These are phyloP conservation scores for Colletotrichum gigasporum DNA, from an alignment of 2,329 filamentous ascomycete genomes.

Conservation along the genomic window DNA sequence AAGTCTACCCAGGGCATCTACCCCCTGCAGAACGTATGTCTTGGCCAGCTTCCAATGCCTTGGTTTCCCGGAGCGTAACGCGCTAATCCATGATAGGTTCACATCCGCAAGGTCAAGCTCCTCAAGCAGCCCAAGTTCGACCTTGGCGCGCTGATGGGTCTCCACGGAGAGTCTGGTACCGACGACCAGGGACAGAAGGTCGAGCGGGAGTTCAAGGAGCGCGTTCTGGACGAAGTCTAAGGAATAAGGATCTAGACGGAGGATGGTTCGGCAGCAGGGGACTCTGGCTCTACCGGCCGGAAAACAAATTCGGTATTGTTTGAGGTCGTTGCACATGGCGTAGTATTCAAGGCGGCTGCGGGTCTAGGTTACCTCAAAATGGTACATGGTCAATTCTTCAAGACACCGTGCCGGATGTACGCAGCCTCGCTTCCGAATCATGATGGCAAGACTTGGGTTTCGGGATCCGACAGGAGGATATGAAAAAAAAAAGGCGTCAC, in stretches of 20 bases:
- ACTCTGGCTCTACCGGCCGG: constrained; percentile 32
- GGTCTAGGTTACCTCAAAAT: constrained; percentile 49
- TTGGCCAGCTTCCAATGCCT: not conserved
- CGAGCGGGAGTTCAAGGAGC: constrained; percentile 99
- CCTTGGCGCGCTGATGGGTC: constrained; percentile 91
- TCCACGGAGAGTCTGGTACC: constrained; percentile 96
- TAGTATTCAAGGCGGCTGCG: constrained; percentile 54
- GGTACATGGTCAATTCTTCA: constrained; percentile 34
- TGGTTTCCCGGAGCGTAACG: fast-evolving
- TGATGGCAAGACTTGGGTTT: constrained; percentile 27
- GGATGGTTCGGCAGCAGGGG: constrained; percentile 49
- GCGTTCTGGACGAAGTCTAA: constrained; percentile 94
- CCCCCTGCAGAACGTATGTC: constrained; percentile 94
- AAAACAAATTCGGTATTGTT: constrained; percentile 45
- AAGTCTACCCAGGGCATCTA: constrained; percentile 99
- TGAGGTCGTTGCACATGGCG: constrained; percentile 54
- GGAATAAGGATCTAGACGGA: constrained; percentile 53
- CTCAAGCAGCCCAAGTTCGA: constrained; percentile 99
- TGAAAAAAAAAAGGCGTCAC: constrained; percentile 21
- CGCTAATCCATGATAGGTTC: constrained; percentile 73
- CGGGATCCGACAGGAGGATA: constrained; percentile 18
- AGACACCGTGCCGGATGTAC: constrained; percentile 22
- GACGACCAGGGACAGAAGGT: constrained; percentile 99
- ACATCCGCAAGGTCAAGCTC: constrained; percentile 99
- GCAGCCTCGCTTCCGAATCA: constrained; percentile 28